These are phyloP conservation scores for Epichloe festucae DNA, from an alignment of 2,329 filamentous ascomycete species.

Conservation along the genomic window DNA sequence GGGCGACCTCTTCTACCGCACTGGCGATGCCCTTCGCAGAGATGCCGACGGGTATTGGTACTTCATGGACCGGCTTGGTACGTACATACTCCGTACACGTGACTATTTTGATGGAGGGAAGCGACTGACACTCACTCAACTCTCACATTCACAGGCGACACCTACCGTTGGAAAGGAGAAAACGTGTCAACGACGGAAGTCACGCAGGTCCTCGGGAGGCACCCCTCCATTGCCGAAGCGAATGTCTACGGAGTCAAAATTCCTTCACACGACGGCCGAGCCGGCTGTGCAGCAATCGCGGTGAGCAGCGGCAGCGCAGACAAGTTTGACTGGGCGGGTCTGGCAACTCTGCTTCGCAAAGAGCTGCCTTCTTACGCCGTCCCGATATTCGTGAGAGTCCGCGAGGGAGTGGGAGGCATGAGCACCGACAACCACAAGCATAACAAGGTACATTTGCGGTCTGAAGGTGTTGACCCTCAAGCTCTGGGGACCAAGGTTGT, in stretches of 20 bases:
- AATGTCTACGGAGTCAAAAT: slow-evolving; percentile 58
- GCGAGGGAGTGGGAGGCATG: slow-evolving; percentile 4
- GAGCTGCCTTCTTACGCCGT: slow-evolving; percentile 61
- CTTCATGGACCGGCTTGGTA: slow-evolving; percentile 41
- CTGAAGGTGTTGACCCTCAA: slow-evolving; percentile 3
- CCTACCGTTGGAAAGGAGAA: slow-evolving; percentile 62
- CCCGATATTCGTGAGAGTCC: slow-evolving; percentile 37
- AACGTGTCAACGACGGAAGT: slow-evolving; percentile 58
- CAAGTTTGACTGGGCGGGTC: slow-evolving; percentile 42
- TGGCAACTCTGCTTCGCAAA: slow-evolving; percentile 36
- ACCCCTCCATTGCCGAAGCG: slow-evolving; percentile 47
- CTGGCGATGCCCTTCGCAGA: slow-evolving; percentile 51
- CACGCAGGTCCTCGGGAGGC: slow-evolving; percentile 46
- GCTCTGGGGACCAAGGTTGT: slow-evolving; percentile 3
- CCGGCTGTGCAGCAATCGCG: slow-evolving; percentile 49
- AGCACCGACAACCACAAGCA: slow-evolving; percentile 5
- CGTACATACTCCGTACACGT: neutral
- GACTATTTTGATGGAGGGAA: neutral
- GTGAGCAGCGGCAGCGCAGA: slow-evolving; percentile 35
- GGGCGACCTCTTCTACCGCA: slow-evolving; percentile 56
- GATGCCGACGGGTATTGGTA: slow-evolving; percentile 53
- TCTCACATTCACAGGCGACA: slow-evolving; percentile 30
- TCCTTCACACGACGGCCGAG: slow-evolving; percentile 54
- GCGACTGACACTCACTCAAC: neutral
- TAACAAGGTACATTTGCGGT: slow-evolving; percentile 5